phyloP scores from a whole-genome alignment of 1,284 basidiomycete species.

The Cutaneotrichosporon arboriforme region DNA sequence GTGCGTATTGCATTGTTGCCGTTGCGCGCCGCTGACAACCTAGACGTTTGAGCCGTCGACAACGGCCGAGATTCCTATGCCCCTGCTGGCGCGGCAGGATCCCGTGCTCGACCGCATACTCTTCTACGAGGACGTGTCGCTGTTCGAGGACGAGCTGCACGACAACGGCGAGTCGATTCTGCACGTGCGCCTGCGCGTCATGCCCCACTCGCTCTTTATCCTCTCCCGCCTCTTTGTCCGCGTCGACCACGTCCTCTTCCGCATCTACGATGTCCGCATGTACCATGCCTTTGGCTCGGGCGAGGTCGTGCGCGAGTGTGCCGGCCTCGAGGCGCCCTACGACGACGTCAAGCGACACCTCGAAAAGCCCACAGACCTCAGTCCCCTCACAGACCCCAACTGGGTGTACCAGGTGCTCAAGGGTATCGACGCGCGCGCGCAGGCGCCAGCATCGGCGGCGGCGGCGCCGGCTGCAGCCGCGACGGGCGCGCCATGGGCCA shows the following conservation, averaged over 20 bases:
- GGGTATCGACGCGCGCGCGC: slow-evolving; percentile 49
- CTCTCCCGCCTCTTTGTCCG: slow-evolving; percentile 87
- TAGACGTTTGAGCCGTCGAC: slow-evolving; percentile 54
- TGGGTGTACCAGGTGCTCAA: slow-evolving; percentile 75
- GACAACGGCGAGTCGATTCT: slow-evolving; percentile 83
- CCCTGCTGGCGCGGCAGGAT: slow-evolving; percentile 78
- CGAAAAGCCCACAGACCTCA: slow-evolving; percentile 74
- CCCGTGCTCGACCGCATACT: slow-evolving; percentile 62
- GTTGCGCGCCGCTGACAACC: slow-evolving; percentile 9
- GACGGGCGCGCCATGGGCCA: background rate
- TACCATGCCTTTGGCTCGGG: slow-evolving; percentile 68
- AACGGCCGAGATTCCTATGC: slow-evolving; percentile 66
- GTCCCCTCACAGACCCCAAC: slow-evolving; percentile 78
- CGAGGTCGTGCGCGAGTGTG: slow-evolving; percentile 69
- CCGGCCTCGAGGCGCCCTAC: slow-evolving; percentile 87
- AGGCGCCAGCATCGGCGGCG: slow-evolving; percentile 41
- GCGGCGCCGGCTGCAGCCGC: background rate
- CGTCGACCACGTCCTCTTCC: slow-evolving; percentile 91
- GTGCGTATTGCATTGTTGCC: slow-evolving; percentile 26
- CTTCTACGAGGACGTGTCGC: slow-evolving; percentile 85
- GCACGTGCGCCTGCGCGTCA: slow-evolving; percentile 83
- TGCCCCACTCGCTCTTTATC: slow-evolving; percentile 93
- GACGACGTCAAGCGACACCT: slow-evolving; percentile 72
- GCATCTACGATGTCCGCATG: slow-evolving; percentile 81
- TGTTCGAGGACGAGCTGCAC: slow-evolving; percentile 91